phyloP scores from a whole-genome alignment of 179 eudicot genomes.

The Vitellaria paradoxa region DNA sequence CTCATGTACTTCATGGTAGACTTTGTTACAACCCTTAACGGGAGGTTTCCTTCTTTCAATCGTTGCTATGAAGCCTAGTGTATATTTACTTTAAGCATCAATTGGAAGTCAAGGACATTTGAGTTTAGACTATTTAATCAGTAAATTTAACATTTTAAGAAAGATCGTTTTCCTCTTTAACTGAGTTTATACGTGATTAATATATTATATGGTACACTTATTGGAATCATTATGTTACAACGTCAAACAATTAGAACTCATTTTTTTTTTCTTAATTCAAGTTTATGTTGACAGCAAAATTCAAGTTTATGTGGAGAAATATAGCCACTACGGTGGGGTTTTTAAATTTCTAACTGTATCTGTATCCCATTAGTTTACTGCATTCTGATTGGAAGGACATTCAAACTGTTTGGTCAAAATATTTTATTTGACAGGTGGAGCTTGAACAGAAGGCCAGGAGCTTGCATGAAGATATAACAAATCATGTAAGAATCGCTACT shows the following conservation, averaged over 20 bases:
- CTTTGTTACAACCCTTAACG: not conserved
- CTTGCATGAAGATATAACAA: slow-evolving; percentile 72
- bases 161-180: not conserved
- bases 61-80: not conserved
- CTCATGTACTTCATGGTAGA: not conserved
- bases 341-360: no score
- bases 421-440: slow-evolving; percentile 51
- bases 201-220: not conserved
- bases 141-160: not conserved
- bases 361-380: no score
- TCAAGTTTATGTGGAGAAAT: no score
- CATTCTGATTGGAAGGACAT: not conserved
- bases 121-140: not conserved
- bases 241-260: no score
- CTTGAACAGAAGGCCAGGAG: slow-evolving; percentile 58
- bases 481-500: slow-evolving; percentile 48
- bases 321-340: no score
- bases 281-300: no score
- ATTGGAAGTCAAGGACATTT: not conserved
- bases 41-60: not conserved
- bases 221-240: not conserved
- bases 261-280: no score
- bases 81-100: not conserved
- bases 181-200: not conserved
- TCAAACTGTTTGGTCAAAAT: not conserved